phyloP scores from a whole-genome alignment of 2,329 filamentous ascomycete genomes.

The Didymella glomerata region DNA sequence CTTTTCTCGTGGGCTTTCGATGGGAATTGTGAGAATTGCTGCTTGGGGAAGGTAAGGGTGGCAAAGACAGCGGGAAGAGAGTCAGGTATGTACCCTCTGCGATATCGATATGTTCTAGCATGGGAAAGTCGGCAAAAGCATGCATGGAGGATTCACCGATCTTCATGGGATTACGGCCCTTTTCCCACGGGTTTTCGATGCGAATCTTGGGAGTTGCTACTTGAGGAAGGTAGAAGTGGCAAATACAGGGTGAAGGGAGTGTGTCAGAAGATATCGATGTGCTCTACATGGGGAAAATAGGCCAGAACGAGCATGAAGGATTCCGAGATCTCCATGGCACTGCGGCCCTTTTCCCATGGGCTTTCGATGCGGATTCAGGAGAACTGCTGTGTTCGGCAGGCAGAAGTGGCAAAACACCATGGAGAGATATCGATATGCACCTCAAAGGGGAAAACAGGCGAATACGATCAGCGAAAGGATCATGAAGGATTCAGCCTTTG shows the following conservation, averaged over 20 bases:
- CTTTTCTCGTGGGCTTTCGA: neutral
- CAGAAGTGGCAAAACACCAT: neutral
- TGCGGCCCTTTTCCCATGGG: neutral
- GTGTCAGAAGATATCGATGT: neutral
- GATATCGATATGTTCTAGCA: too few relatives aligned
- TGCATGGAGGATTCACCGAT: too few relatives aligned
- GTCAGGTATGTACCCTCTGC: too few relatives aligned
- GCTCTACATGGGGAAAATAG: neutral
- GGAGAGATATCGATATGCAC: neutral
- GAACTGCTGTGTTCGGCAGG: neutral
- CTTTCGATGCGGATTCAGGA: neutral
- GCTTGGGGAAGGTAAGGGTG: neutral
- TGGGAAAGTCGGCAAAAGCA: too few relatives aligned
- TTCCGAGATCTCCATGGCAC: neutral
- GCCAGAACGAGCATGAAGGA: neutral
- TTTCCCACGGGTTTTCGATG: constrained; percentile 6
- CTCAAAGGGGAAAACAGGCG: neutral
- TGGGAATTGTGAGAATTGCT: neutral
- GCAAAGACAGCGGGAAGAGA: too few relatives aligned
- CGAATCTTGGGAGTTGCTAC: neutral
- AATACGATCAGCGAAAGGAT: too few relatives aligned
- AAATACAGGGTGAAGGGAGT: neutral
- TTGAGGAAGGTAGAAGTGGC: neutral
- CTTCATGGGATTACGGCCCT: constrained; percentile 4
- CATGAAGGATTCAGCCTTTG: too few relatives aligned